Base-by-base conservation (phyloP, 805 yeast genomes). In the Yarrowia divulgata region DNA sequence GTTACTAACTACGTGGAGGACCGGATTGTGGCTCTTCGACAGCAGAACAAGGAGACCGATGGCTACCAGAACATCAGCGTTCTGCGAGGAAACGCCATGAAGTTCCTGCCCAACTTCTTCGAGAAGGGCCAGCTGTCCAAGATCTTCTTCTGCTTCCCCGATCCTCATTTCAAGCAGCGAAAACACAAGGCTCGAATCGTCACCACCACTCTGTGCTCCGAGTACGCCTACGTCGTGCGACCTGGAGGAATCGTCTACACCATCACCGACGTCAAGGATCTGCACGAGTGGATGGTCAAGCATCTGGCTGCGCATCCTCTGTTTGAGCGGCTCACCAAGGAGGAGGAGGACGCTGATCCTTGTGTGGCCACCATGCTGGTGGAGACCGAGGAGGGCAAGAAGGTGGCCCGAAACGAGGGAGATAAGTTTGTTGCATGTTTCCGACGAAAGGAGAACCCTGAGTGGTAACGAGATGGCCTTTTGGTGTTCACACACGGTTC, bases 91-190 rank as follows among this genome's bases (percentile, higher is more conserved):
- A 95, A 95, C 77, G 95, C 98, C 43, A 95, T 95, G 99, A 95
- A 95, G 79, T 95, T 95, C 76, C 80, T 93, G 71, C 98, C 99
- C 29, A 95, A 95, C 78, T 95, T 95, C 78, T 95, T 95, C 81
- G 82, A 84, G 70, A 89, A 89, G 78, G 87, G 88, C 8, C 98
- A 93, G 77, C 81, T 93, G 66, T 86, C 89, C 42, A 95, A 94
- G 82, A 91, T 95, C 85, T 95, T 95, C 81, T 95, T 95, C 82
- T 95, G 99, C 79, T 95, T 95, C 85, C 99, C 99, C n/a, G 99
- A 95, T 79, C 99, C 99, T 8, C 99, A 95, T 79, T 95, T 95
- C 83, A 95, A 95, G 78, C 97, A 92, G 79, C 85, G 98, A 76
- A 95, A 95, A 77, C 99, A 95, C 80, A 95, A 95, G 83, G 98